A percentile compares a stretch with the other conserved stretches of the same genome.
Evolutionary conservation across 306 rosid species (phyloP).

Genomic region (Rosa lucieae): DNA sequence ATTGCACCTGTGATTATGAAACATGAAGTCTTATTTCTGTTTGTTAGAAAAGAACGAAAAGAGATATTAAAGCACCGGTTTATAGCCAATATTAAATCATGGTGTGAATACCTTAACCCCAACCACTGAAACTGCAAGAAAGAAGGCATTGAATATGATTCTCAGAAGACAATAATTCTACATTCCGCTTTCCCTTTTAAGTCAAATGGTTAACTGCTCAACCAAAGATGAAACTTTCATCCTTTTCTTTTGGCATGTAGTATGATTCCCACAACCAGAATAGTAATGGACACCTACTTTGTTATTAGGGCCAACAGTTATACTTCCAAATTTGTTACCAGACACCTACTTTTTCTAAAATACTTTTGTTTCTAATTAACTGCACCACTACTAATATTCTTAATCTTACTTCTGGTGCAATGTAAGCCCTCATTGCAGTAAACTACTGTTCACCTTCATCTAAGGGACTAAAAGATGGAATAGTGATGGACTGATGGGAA

Average conservation of each 20-base stretch:
- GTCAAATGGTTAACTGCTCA: neutral
- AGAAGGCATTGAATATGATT: neutral
- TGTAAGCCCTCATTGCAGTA: neutral
- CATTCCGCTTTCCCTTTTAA: neutral
- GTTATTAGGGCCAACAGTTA: neutral
- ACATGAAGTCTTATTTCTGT: neutral
- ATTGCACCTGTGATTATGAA: slow-evolving; percentile 55
- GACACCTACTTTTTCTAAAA: neutral
- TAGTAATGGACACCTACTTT: neutral
- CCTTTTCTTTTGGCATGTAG: neutral
- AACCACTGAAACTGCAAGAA: neutral
- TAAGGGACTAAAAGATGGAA: slow-evolving; percentile 2
- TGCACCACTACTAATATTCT: neutral
- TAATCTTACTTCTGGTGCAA: neutral
- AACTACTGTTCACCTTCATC: neutral
- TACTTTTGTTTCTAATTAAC: neutral
- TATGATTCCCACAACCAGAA: neutral
- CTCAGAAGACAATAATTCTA: neutral
- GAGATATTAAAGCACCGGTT: neutral
- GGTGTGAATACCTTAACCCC: neutral
- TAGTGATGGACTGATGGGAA: neutral
- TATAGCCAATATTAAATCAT: neutral
- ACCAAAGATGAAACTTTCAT: neutral
- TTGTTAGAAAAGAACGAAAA: neutral
- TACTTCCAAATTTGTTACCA: neutral